A percentile compares a stretch with the other conserved stretches of the same genome.
phyloP scores from a whole-genome alignment of 441 rosid genomes.

The Gossypium schwendimanii region DNA sequence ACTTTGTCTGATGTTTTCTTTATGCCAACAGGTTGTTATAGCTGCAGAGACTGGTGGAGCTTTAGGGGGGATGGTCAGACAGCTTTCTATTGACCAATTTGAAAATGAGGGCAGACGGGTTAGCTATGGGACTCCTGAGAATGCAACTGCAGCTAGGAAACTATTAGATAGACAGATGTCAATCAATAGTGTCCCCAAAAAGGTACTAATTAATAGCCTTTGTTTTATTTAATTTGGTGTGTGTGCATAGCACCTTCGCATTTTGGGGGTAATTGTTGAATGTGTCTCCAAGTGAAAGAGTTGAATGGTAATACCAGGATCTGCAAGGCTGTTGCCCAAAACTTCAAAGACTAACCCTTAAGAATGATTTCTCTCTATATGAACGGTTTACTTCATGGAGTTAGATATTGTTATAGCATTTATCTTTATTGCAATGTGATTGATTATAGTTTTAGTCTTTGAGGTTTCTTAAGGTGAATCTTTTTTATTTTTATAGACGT shows the following conservation, averaged over 20 bases:
- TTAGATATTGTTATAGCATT: not conserved
- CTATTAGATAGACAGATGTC: constrained; percentile 95
- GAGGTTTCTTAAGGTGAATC: not conserved
- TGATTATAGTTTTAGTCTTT: not conserved
- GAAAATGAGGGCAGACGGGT: constrained; percentile 98
- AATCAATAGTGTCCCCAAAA: constrained; percentile 85
- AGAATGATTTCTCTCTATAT: not conserved
- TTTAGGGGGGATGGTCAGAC: constrained; percentile 96
- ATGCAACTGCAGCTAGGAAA: constrained; percentile 91
- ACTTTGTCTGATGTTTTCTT: constrained; percentile 13
- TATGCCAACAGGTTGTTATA: constrained; percentile 71
- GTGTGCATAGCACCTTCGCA: not conserved
- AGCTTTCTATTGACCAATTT: constrained; percentile 91
- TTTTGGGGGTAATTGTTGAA: not conserved
- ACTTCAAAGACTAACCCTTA: not conserved
- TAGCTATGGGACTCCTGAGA: constrained; percentile 91
- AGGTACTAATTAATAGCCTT: constrained; percentile 34
- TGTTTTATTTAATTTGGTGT: not conserved
- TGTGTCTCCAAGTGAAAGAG: not conserved
- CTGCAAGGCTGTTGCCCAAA: not conserved
- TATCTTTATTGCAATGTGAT: not conserved
- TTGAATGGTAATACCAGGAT: constrained; percentile 2
- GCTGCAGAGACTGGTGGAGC: constrained; percentile 98
- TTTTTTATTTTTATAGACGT: constrained; percentile 3
- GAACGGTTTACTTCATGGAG: not conserved